phyloP scores from a whole-genome alignment of 257 asterid species.

The Primulina huaijiensis region DNA sequence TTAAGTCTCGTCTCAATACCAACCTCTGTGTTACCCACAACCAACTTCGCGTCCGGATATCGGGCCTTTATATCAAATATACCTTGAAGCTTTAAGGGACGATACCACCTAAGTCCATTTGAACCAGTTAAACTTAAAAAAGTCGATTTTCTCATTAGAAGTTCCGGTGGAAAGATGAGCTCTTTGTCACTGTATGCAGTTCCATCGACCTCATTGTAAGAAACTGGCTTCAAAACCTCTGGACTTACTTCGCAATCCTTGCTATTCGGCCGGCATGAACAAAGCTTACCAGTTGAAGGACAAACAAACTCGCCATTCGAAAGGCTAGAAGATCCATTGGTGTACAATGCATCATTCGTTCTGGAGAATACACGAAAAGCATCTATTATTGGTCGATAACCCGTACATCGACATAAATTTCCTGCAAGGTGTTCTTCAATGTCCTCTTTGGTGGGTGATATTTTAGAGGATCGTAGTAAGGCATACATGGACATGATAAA shows the following conservation, averaged over 20 bases:
- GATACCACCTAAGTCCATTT: conserved; percentile 74
- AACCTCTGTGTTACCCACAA: conserved; percentile 89
- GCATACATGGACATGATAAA: conserved; percentile 96
- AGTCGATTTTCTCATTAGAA: conserved; percentile 51
- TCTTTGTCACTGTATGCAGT: conserved; percentile 69
- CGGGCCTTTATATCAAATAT: conserved; percentile 59
- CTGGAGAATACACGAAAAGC: conserved; percentile 88
- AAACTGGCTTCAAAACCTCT: conserved; percentile 42
- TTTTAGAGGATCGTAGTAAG: conserved; percentile 65
- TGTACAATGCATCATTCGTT: conserved; percentile 69
- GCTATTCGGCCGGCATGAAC: conserved; percentile 61
- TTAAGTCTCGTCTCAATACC: conserved; percentile 88
- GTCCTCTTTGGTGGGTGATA: conserved; percentile 69
- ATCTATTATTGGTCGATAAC: conserved; percentile 90
- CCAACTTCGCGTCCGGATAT: conserved; percentile 66
- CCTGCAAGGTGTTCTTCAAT: conserved; percentile 97
- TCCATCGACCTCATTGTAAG: conserved; percentile 70
- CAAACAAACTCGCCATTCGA: conserved; percentile 55
- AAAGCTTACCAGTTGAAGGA: conserved; percentile 95
- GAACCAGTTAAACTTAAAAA: conserved; percentile 58
- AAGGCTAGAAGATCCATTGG: conserved; percentile 42
- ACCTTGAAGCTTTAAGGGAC: conserved; percentile 71
- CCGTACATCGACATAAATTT: conserved; percentile 94
- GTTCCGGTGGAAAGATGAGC: conserved; percentile 93
- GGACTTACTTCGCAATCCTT: conserved; percentile 31